A percentile compares a stretch with the other conserved stretches of the same genome.
These are phyloP conservation scores for Spergularia bocconei DNA, from an alignment of 148 eudicot species.

Conservation along the genomic window DNA sequence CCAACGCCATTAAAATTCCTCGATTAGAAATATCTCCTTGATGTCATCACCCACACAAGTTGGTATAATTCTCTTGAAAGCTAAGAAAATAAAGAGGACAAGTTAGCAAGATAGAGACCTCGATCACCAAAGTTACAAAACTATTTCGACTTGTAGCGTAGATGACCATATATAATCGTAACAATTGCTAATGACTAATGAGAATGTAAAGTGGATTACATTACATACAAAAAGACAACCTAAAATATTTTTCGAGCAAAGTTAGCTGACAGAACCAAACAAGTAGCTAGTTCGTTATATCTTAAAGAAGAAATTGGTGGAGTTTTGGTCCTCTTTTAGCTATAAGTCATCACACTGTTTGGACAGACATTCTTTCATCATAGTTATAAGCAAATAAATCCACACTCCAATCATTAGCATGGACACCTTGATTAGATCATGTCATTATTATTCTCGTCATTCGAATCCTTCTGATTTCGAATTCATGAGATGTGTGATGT, in stretches of 20 bases:
- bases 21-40: no score
- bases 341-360: constrained; percentile 8
- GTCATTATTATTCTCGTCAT: constrained; percentile 8
- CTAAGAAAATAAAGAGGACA: no score
- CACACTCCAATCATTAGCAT: constrained; percentile 25
- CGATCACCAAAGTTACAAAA: no score
- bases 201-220: no score
- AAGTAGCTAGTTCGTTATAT: background rate
- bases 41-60: no score
- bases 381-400: constrained; percentile 2
- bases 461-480: background rate
- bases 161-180: no score
- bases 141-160: no score
- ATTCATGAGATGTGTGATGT: constrained; percentile 11
- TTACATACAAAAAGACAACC: background rate
- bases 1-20: no score
- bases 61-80: no score
- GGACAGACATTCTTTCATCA: constrained; percentile 8
- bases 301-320: background rate
- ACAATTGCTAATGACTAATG: no score
- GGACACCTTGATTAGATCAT: constrained; percentile 18
- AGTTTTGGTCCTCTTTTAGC: background rate
- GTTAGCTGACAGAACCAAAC: background rate
- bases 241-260: background rate
- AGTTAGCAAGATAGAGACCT: no score